phyloP scores from a whole-genome alignment of 78 protist genomes.

The Protostelium mycophagum region DNA sequence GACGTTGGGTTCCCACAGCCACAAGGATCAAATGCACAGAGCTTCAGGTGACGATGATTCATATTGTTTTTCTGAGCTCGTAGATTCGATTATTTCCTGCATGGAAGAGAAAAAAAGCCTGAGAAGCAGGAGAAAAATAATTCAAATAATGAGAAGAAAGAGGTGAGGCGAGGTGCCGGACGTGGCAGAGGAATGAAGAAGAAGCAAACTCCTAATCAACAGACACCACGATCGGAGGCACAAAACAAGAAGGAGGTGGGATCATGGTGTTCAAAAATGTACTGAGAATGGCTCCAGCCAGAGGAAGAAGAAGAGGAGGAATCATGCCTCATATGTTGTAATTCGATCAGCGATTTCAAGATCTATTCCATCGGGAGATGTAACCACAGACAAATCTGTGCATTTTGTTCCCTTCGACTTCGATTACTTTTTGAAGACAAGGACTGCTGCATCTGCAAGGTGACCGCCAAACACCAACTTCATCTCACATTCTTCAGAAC shows the following conservation, averaged over 20 bases:
- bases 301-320: not conserved
- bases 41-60: not conserved
- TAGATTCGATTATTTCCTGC: not conserved
- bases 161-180: not conserved
- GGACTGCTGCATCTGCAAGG: slow-evolving; percentile 57
- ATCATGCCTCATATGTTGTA: not conserved
- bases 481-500: not conserved
- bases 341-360: not conserved
- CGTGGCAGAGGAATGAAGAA: not conserved
- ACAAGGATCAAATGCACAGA: not conserved
- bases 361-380: slow-evolving; percentile 27
- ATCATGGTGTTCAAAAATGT: not conserved
- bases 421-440: slow-evolving; percentile 48
- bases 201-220: no score
- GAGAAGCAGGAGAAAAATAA: not conserved
- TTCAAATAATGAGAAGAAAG: not conserved
- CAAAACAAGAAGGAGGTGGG: not conserved
- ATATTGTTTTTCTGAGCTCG: not conserved
- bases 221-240: not conserved
- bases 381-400: slow-evolving; percentile 45
- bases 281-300: not conserved
- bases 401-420: slow-evolving; percentile 36
- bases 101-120: not conserved
- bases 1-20: not conserved
- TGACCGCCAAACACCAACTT: not conserved